A percentile compares a stretch with the other conserved stretches of the same genome.
phyloP scores from a whole-genome alignment of 2,329 filamentous ascomycete species.

The Pestalotiopsis sp. region DNA sequence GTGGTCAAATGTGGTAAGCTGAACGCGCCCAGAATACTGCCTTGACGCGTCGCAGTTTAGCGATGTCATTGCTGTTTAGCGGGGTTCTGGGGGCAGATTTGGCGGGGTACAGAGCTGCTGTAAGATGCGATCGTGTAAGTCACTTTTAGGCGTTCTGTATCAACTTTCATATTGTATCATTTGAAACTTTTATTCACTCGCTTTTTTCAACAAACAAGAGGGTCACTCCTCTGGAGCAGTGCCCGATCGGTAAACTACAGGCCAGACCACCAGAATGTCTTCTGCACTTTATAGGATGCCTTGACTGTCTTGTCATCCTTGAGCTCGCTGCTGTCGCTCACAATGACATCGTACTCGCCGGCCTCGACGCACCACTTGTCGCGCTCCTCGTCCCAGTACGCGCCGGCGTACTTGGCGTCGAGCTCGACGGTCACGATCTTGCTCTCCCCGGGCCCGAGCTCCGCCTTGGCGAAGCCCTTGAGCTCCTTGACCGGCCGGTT shows the following conservation, averaged over 20 bases:
- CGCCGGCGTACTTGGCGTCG: conserved; percentile 65
- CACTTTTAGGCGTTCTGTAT: neutral
- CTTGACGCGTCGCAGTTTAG: neutral
- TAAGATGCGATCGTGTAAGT: neutral
- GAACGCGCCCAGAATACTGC: neutral
- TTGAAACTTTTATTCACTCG: neutral
- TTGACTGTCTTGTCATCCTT: conserved; percentile 49
- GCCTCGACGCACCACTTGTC: conserved; percentile 68
- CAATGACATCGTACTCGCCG: conserved; percentile 66
- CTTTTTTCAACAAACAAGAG: neutral
- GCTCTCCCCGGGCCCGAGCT: conserved; percentile 61
- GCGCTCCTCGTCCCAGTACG: conserved; percentile 72
- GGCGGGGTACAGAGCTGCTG: neutral
- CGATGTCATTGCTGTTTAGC: neutral
- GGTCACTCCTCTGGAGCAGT: neutral
- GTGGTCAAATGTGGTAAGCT: neutral
- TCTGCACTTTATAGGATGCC: conserved; percentile 57
- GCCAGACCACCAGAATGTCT: conserved; percentile 71
- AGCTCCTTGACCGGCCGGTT: conserved; percentile 64
- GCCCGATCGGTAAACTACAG: conserved; percentile 40
- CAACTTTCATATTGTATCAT: neutral
- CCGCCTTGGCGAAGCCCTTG: conserved; percentile 68
- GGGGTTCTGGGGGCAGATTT: neutral
- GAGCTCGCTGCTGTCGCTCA: conserved; percentile 59
- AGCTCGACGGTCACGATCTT: conserved; percentile 59